Percentiles rank a stretch among this genome's conserved stretches.
phyloP scores from a whole-genome alignment of 177 flowering plant species.

The Vitis hybrid region DNA sequence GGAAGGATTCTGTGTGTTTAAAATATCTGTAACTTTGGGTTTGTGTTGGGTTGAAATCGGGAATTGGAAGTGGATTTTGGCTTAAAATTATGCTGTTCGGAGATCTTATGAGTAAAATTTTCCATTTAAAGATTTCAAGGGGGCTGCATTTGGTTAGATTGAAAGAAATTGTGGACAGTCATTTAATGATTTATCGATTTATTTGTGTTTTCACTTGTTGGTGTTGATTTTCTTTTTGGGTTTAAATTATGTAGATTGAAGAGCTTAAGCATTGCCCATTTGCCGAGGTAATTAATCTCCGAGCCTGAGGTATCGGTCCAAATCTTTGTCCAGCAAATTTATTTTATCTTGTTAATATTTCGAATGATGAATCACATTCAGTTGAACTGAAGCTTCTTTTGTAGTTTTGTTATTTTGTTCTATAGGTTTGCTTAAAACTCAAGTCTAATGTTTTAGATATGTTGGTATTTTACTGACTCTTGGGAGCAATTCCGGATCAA shows the following conservation, averaged over 20 bases:
- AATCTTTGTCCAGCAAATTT: not conserved
- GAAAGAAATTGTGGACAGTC: no score
- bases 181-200: no score
- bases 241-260: constrained; percentile 59
- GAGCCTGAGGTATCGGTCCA: constrained; percentile 11
- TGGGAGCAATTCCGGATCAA: constrained; percentile 95
- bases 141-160: no score
- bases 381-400: constrained; percentile 10
- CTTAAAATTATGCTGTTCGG: no score
- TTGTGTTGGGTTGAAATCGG: no score
- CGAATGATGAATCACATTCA: not conserved
- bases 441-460: constrained; percentile 45
- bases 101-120: no score
- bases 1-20: not conserved
- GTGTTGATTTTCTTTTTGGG: constrained; percentile 3
- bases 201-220: not conserved
- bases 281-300: constrained; percentile 68
- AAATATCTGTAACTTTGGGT: no score
- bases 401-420: constrained; percentile 1
- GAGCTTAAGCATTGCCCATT: constrained; percentile 71
- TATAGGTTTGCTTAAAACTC: not conserved
- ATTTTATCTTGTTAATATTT: constrained; percentile 1
- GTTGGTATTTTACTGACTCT: constrained; percentile 91
- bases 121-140: no score
- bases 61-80: no score